phyloP scores from a whole-genome alignment of 2,329 filamentous ascomycete species.

The Lizonia empirigonia region DNA sequence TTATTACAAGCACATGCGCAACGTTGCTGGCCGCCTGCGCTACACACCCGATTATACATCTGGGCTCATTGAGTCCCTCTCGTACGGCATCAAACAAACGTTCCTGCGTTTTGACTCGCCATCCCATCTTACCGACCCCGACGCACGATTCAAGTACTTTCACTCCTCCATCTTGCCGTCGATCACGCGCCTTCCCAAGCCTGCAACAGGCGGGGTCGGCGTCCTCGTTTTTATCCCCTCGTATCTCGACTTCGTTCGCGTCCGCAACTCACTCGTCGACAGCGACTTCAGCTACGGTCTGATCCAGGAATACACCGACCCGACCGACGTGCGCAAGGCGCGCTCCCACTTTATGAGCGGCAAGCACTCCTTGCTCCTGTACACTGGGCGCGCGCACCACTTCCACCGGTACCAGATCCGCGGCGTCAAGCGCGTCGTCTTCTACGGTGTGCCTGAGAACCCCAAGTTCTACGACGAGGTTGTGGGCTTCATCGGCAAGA shows the following conservation, averaged over 20 bases:
- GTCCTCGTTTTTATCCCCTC: constrained; percentile 89
- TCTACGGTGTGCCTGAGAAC: constrained; percentile 92
- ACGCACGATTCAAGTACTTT: constrained; percentile 91
- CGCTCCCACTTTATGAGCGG: constrained; percentile 86
- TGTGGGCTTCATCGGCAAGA: constrained; percentile 66
- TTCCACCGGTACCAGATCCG: constrained; percentile 85
- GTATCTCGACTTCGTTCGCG: constrained; percentile 92
- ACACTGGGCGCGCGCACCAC: constrained; percentile 95
- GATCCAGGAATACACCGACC: constrained; percentile 85
- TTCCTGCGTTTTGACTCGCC: constrained; percentile 83
- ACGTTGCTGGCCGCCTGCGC: constrained; percentile 79
- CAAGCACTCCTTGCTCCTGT: constrained; percentile 81
- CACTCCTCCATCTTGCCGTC: constrained; percentile 77
- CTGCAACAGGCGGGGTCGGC: constrained; percentile 61
- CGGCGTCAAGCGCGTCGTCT: constrained; percentile 81
- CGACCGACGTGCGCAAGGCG: constrained; percentile 79
- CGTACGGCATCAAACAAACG: constrained; percentile 77
- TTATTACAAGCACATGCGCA: constrained; percentile 75
- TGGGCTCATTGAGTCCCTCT: constrained; percentile 71
- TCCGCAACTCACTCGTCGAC: constrained; percentile 89
- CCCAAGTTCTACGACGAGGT: constrained; percentile 80
- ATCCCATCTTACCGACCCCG: constrained; percentile 76
- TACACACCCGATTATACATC: constrained; percentile 70
- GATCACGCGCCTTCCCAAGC: constrained; percentile 70
- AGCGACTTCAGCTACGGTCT: constrained; percentile 75